Evolutionary conservation across 1,284 basidiomycete species (phyloP), one percentile per base, ranked within the genome.

Genomic region (Malassezia equina): DNA sequence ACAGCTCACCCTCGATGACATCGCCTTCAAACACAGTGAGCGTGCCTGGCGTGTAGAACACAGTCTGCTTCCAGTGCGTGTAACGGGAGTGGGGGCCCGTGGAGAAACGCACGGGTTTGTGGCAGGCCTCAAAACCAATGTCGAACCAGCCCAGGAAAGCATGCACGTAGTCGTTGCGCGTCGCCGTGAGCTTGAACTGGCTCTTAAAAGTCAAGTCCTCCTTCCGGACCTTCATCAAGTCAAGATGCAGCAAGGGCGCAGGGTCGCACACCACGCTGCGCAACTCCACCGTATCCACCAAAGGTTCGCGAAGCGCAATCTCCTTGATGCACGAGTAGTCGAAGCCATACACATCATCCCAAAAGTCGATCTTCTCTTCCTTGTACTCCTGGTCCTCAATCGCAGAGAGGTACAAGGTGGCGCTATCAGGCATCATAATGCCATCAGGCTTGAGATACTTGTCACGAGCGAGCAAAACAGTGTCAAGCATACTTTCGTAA

Each of bases 61-160:
- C 71, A 25, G 71, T 74, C 63, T 73, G 71, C 63, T 74, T 74
- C 71, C 71, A 74, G 61, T 74, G 71, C n/a, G 71, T 74, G 63
- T 73, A 74, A 2, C 67, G 59, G 42, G 64, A 64, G 58, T 74
- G 71, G 7, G 71, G 71, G 21, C 71, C 71, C 15, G 71, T 74
- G 9, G 63, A 65, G 58, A 74, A 74, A 70, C 84, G 84, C 62
- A 94, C 85, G 66, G 89, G 89, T 77, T 91, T 96, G 80, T 98
- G 94, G 60, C 90, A 91, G 74, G 88, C 90, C 55, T 88, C 85
- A 78, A 99, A 99, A 45, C 84, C 81, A 69, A 95, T 87, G 76
- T 99, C 94, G 77, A 99, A 98, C 94, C 94, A 99, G 33, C 90
- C 91, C 51, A 99, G 83, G 83, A 96, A 95, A n/a, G 94, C 94